Evolutionary conservation across 805 yeast species (phyloP).

Genomic region (Spathaspora arborariae): DNA sequence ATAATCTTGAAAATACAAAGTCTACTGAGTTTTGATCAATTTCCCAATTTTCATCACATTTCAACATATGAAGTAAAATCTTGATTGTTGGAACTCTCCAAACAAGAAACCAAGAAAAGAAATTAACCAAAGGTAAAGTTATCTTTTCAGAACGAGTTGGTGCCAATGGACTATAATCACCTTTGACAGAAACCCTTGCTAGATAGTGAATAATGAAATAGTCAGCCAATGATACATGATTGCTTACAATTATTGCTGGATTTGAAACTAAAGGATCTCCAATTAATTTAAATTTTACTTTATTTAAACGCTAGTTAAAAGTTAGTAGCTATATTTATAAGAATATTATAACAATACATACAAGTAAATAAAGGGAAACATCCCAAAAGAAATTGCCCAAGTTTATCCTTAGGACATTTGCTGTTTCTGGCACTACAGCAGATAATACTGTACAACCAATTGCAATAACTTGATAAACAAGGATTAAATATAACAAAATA

Average conservation of each 20-base stretch:
- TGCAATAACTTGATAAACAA: slow-evolving; percentile 6
- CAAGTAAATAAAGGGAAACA: slow-evolving; percentile 24
- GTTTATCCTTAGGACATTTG: slow-evolving; percentile 6
- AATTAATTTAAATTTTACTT: slow-evolving; percentile 31
- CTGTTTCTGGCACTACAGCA: slow-evolving; percentile 16
- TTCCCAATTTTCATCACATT: slow-evolving; percentile 71
- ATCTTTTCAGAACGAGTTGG: slow-evolving; percentile 8
- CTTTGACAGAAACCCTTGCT: slow-evolving; percentile 24
- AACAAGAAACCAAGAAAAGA: slow-evolving; percentile 67
- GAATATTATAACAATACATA: slow-evolving; percentile 12
- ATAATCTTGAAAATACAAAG: slow-evolving; percentile 31
- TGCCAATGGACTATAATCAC: not conserved
- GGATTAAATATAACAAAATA: slow-evolving; percentile 1
- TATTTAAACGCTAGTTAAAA: slow-evolving; percentile 19
- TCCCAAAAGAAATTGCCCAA: slow-evolving; percentile 23
- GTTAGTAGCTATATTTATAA: slow-evolving; percentile 3
- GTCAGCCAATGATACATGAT: slow-evolving; percentile 70
- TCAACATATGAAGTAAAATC: slow-evolving; percentile 43
- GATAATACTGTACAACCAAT: slow-evolving; percentile 1
- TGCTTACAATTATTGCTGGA: slow-evolving; percentile 42
- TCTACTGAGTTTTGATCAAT: slow-evolving; percentile 36
- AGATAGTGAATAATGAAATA: slow-evolving; percentile 49
- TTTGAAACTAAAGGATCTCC: slow-evolving; percentile 41
- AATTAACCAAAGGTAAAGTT: slow-evolving; percentile 45
- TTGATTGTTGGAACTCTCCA: slow-evolving; percentile 58